Percentiles rank a stretch among this genome's conserved stretches.
These are phyloP conservation scores for Hansenula sp. DNA, from an alignment of 1,139 yeast genomes.

Conservation along the genomic window DNA sequence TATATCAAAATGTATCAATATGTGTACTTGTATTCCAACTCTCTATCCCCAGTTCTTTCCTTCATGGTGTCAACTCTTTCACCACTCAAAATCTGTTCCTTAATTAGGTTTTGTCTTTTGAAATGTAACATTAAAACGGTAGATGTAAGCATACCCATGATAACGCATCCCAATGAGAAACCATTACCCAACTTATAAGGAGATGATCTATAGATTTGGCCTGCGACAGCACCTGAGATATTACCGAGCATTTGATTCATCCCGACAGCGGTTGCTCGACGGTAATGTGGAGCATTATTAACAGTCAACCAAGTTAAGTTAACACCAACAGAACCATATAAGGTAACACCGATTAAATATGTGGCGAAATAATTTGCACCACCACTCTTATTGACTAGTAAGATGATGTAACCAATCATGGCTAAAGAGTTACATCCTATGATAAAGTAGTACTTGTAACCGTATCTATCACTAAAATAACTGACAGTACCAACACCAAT, in stretches of 20 bases:
- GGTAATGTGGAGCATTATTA: constrained; percentile 37
- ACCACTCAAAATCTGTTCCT: constrained; percentile 18
- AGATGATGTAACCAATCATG: constrained; percentile 30
- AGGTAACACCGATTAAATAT: constrained; percentile 31
- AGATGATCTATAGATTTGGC: constrained; percentile 26
- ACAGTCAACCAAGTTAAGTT: constrained; percentile 37
- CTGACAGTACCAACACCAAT: constrained; percentile 28
- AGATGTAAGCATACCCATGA: constrained; percentile 21
- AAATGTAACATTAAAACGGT: constrained; percentile 8
- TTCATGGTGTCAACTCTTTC: constrained; percentile 17
- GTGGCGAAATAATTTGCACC: constrained; percentile 37
- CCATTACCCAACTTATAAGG: constrained; percentile 36
- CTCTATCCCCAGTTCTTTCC: constrained; percentile 25
- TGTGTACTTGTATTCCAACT: constrained; percentile 23
- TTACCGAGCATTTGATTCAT: constrained; percentile 40
- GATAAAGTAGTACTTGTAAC: constrained; percentile 45
- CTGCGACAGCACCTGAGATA: constrained; percentile 38
- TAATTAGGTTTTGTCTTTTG: constrained; percentile 13
- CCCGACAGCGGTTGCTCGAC: constrained; percentile 38
- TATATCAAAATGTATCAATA: neutral
- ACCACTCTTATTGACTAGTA: constrained; percentile 24
- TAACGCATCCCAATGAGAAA: constrained; percentile 34
- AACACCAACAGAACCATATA: constrained; percentile 34
- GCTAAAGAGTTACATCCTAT: constrained; percentile 39
- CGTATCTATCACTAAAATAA: constrained; percentile 29